A percentile compares a stretch with the other conserved stretches of the same genome.
Evolutionary conservation across 345 rosid species (phyloP).

Genomic region (Lepidium aucheri): DNA sequence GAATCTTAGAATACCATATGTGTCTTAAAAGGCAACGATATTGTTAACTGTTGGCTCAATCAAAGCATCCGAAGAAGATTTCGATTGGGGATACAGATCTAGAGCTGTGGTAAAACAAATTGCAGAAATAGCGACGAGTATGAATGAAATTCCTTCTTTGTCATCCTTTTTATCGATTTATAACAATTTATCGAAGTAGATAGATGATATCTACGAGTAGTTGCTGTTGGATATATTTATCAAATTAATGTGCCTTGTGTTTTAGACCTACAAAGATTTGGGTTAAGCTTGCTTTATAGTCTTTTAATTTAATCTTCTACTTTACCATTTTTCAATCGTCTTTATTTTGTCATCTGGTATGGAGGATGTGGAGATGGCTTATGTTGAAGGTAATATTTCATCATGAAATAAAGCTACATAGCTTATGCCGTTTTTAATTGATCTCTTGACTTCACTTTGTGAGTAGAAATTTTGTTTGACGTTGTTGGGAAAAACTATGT

Average conservation of each 20-base stretch:
- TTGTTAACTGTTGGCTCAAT: slow-evolving; percentile 26
- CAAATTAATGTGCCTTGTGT: too few species aligned
- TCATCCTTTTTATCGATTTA: background rate
- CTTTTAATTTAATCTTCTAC: too few species aligned
- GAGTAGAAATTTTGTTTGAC: background rate
- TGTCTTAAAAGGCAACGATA: slow-evolving; percentile 69
- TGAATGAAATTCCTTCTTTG: background rate
- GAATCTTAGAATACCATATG: slow-evolving; percentile 67
- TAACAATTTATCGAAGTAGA: background rate
- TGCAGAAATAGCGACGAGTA: slow-evolving; percentile 79
- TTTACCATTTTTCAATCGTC: too few species aligned
- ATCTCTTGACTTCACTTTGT: background rate
- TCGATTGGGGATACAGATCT: slow-evolving; percentile 31
- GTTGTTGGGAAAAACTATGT: background rate
- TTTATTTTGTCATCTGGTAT: slow-evolving; percentile 37
- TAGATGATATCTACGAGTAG: background rate
- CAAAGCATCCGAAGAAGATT: slow-evolving; percentile 34
- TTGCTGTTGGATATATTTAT: too few species aligned
- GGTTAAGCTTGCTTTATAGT: background rate
- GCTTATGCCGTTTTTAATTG: background rate
- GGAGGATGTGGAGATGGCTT: slow-evolving; percentile 75
- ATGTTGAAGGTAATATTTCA: slow-evolving; percentile 35
- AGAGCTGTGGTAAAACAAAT: too few species aligned
- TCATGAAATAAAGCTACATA: background rate
- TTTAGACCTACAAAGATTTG: background rate